phyloP scores from a whole-genome alignment of 1,284 basidiomycete genomes.

The Cryptococcus depauperatus region DNA sequence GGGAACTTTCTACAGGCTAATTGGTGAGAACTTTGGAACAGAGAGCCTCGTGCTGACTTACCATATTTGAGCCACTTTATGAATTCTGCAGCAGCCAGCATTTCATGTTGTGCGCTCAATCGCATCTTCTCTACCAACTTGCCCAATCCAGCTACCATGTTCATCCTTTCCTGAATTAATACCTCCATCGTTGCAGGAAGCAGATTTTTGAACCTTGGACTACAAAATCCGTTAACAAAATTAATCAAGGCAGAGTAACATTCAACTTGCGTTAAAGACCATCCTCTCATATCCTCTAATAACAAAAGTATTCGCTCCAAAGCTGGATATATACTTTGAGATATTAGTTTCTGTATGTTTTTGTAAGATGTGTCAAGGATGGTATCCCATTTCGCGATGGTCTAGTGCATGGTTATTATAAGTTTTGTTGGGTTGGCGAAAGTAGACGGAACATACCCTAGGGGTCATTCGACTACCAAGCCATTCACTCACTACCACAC shows the following conservation, averaged over 20 bases:
- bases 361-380: constrained; percentile 23
- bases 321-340: constrained; percentile 34
- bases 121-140: constrained; percentile 30
- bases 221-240: no score
- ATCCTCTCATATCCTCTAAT: constrained; percentile 34
- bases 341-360: constrained; percentile 28
- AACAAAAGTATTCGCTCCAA: constrained; percentile 34
- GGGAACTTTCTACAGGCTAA: constrained; percentile 6
- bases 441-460: constrained; percentile 19
- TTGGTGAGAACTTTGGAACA: background rate
- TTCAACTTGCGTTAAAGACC: constrained; percentile 24
- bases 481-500: constrained; percentile 36
- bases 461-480: constrained; percentile 38
- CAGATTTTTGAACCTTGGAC: no score
- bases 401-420: constrained; percentile 18
- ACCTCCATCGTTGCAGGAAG: no score
- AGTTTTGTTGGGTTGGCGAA: background rate
- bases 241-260: background rate
- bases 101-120: constrained; percentile 27
- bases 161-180: constrained; percentile 9
- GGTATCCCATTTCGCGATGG: constrained; percentile 38
- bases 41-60: constrained; percentile 10
- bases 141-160: constrained; percentile 13
- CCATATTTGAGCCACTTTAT: constrained; percentile 42
- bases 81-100: constrained; percentile 29